Percentiles rank a stretch among this genome's conserved stretches.
Evolutionary conservation across 73 alveolate species (phyloP).

Genomic region (Loxodes magnus): DNA sequence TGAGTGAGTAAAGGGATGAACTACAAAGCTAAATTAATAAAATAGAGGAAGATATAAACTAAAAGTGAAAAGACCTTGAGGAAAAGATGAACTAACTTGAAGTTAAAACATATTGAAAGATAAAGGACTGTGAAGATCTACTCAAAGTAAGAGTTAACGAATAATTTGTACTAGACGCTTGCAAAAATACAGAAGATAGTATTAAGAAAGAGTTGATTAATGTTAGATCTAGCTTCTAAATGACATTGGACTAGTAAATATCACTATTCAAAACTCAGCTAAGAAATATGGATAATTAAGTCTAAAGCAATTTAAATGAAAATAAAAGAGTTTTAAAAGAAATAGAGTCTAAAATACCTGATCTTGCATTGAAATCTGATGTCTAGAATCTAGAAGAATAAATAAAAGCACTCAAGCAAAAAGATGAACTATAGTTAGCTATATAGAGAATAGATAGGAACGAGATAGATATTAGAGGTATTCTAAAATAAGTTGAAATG

Average conservation of each 20-base stretch:
- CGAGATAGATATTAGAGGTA: too few relatives aligned
- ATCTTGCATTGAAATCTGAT: not conserved
- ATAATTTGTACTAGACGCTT: conserved; percentile 1
- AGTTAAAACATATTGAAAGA: not conserved
- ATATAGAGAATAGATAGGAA: too few relatives aligned
- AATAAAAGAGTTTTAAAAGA: not conserved
- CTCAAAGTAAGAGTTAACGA: conserved; percentile 3
- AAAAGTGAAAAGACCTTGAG: not conserved
- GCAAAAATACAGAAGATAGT: not conserved
- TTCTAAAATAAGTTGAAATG: too few relatives aligned
- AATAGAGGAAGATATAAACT: not conserved
- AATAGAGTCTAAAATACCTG: not conserved
- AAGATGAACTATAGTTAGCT: too few relatives aligned
- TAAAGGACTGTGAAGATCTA: conserved; percentile 4
- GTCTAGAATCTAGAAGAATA: not conserved
- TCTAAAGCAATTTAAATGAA: not conserved
- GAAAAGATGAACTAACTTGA: not conserved
- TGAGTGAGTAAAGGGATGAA: not conserved
- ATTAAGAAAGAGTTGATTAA: not conserved
- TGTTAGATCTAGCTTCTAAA: not conserved
- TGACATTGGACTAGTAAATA: not conserved
- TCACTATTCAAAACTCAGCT: too few relatives aligned
- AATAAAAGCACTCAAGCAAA: too few relatives aligned
- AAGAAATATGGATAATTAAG: not conserved
- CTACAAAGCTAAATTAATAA: not conserved